Base-by-base conservation (phyloP, 805 yeast genomes). In the Priceomyces melissophilus region DNA sequence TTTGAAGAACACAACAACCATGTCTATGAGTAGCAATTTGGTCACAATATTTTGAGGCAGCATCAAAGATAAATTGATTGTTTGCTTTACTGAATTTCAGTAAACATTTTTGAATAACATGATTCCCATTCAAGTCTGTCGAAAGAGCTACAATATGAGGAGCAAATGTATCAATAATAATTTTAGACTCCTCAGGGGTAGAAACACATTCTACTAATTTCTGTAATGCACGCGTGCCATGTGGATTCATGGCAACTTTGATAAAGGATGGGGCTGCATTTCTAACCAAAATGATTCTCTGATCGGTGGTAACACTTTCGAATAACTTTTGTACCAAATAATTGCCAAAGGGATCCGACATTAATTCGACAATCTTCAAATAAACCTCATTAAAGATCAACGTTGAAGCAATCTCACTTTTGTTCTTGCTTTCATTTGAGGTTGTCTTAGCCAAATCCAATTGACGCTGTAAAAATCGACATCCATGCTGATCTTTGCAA, bases 291-390 rank as follows among this genome's bases (percentile, higher is more conserved):
- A 71, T 62, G 10, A 85, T 69, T 44, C 96, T 72, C 63, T 91
- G 95, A 45, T 75, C 82, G 30, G 73, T 71, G 29, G 75, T 68
- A 17, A 89, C 84, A 48, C 81, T 77, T 58, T 90, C 97, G 48
- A 93, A 72, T 41, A 93, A 65, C 61, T 91, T 93, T 64, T 93
- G 99, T 49, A 95, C 79, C 55, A 93, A 70, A 55, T 93, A 93
- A 61, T 93, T 93, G n/a, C 99, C 99, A 68, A 93, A 93, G 4
- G 98, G 96, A 61, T 90, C 96, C 25, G 78, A 77, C 98, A 93
- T 91, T 47, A 93, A 71, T 59, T 88, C 96, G 40, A 87, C 83
- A 42, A 88, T 82, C 51, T 87, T 83, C 29, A 76, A 67, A 49
- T 80, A 78, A 33, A 88, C 85, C 60, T 93, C 96, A 42, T 79